Evolutionary conservation across 2,329 filamentous ascomycete species (phyloP).

Genomic region (Verticillium nonalfalfae): DNA sequence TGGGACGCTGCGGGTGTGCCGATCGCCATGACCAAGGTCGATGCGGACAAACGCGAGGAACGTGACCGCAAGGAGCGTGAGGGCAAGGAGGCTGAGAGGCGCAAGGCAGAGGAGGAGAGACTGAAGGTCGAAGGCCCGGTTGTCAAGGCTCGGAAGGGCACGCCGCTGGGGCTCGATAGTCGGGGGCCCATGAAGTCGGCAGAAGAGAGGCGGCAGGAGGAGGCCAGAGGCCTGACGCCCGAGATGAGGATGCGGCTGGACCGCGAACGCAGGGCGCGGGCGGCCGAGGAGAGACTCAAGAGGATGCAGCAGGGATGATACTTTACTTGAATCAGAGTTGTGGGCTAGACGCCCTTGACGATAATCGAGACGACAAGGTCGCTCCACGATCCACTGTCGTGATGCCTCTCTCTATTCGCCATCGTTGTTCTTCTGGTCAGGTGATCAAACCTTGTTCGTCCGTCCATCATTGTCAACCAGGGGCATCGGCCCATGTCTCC

Average conservation of each 20-base stretch:
- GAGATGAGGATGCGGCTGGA: constrained; percentile 83
- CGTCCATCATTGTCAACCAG: too few relatives aligned
- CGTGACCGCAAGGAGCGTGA: constrained; percentile 65
- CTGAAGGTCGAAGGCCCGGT: constrained; percentile 61
- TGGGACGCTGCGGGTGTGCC: constrained; percentile 77
- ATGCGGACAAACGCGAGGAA: constrained; percentile 63
- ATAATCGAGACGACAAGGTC: background rate
- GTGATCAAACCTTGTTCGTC: too few relatives aligned
- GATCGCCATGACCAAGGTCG: constrained; percentile 59
- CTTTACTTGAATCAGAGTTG: background rate
- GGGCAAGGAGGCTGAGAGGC: constrained; percentile 61
- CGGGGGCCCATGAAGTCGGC: constrained; percentile 62
- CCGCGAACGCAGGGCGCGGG: constrained; percentile 81
- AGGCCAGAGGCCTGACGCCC: constrained; percentile 75
- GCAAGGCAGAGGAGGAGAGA: constrained; percentile 68
- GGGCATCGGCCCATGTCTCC: too few relatives aligned
- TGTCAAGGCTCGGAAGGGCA: constrained; percentile 40
- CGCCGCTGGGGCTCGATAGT: constrained; percentile 44
- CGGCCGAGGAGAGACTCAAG: constrained; percentile 81
- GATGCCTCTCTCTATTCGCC: too few relatives aligned
- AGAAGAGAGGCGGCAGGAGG: constrained; percentile 76
- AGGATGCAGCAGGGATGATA: constrained; percentile 45
- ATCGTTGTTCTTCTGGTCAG: too few relatives aligned
- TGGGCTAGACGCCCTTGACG: background rate
- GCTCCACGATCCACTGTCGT: too few relatives aligned